Evolutionary conservation across 805 yeast species (phyloP).

Genomic region (Lachancea waltii): DNA sequence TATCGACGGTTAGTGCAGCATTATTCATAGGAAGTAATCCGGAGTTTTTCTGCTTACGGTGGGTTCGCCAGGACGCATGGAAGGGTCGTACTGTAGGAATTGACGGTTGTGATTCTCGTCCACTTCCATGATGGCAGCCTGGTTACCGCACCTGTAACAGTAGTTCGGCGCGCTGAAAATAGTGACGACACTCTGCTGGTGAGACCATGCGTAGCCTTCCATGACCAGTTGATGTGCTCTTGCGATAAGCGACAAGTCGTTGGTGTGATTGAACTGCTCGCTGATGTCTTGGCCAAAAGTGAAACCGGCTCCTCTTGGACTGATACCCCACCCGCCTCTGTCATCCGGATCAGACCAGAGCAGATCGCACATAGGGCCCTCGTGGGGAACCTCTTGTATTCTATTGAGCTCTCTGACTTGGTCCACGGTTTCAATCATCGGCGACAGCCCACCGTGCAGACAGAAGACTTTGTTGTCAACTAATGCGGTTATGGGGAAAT

Average conservation of each 20-base stretch:
- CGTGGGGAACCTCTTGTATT: conserved; percentile 94
- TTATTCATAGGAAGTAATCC: conserved; percentile 74
- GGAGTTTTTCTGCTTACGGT: conserved; percentile 96
- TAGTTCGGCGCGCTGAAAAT: conserved; percentile 94
- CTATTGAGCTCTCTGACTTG: conserved; percentile 87
- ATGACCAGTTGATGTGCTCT: conserved; percentile 96
- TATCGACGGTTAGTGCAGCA: neutral
- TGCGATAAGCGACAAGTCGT: conserved; percentile 77
- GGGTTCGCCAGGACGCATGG: conserved; percentile 96
- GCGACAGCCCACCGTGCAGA: conserved; percentile 91
- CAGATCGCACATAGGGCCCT: conserved; percentile 95
- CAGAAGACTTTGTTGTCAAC: conserved; percentile 89
- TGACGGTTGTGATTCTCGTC: conserved; percentile 89
- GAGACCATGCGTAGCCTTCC: conserved; percentile 96
- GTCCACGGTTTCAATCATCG: conserved; percentile 88
- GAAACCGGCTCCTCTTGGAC: conserved; percentile 98
- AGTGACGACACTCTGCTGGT: conserved; percentile 89
- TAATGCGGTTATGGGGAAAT: conserved; percentile 87
- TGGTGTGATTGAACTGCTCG: conserved; percentile 88
- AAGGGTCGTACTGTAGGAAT: conserved; percentile 92
- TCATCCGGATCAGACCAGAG: conserved; percentile 98
- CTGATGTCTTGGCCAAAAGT: conserved; percentile 94
- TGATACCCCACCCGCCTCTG: conserved; percentile 96
- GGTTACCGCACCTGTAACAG: conserved; percentile 96
- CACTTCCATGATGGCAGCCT: conserved; percentile 97